Percentiles rank a stretch among this genome's conserved stretches.
Evolutionary conservation across 2,329 filamentous ascomycete species (phyloP).

Genomic region (Parastagonospora nodorum): DNA sequence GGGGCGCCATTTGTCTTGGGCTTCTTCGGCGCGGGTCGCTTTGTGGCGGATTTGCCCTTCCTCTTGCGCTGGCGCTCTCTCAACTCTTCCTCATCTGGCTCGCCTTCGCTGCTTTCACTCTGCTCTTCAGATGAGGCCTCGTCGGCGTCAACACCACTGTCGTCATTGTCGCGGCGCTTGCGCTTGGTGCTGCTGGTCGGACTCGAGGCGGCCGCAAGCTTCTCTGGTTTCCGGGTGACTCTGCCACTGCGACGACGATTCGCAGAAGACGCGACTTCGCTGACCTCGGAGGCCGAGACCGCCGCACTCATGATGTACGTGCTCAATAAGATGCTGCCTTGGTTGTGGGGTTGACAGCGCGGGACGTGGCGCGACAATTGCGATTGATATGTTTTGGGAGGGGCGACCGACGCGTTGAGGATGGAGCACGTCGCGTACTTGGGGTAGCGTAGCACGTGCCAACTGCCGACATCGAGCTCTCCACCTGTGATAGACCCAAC

Average conservation of each 20-base stretch:
- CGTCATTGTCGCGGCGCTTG: slow-evolving; percentile 40
- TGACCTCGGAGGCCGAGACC: slow-evolving; percentile 27
- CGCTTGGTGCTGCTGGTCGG: slow-evolving; percentile 41
- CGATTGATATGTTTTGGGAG: slow-evolving; percentile 21
- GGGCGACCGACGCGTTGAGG: slow-evolving; percentile 8
- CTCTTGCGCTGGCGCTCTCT: slow-evolving; percentile 42
- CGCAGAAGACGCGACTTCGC: slow-evolving; percentile 32
- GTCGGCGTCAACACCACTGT: slow-evolving; percentile 36
- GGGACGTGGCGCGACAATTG: slow-evolving; percentile 23
- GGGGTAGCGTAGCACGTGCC: not conserved
- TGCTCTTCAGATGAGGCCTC: slow-evolving; percentile 34
- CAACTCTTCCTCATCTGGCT: slow-evolving; percentile 48
- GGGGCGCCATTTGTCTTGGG: slow-evolving; percentile 60
- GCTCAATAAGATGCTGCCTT: slow-evolving; percentile 16
- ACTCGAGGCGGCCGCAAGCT: slow-evolving; percentile 35
- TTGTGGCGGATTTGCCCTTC: slow-evolving; percentile 32
- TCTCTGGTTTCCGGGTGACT: slow-evolving; percentile 46
- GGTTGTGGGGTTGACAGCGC: slow-evolving; percentile 8
- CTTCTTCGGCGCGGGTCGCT: slow-evolving; percentile 56
- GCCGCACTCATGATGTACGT: slow-evolving; percentile 39
- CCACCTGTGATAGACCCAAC: not conserved
- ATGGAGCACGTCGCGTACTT: not conserved
- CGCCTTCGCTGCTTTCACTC: slow-evolving; percentile 41
- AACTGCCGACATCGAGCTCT: not conserved
- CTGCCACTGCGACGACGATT: slow-evolving; percentile 49